These are phyloP conservation scores for Suillus lakei DNA, from an alignment of 768 basidiomycete species.

Conservation along the genomic window DNA sequence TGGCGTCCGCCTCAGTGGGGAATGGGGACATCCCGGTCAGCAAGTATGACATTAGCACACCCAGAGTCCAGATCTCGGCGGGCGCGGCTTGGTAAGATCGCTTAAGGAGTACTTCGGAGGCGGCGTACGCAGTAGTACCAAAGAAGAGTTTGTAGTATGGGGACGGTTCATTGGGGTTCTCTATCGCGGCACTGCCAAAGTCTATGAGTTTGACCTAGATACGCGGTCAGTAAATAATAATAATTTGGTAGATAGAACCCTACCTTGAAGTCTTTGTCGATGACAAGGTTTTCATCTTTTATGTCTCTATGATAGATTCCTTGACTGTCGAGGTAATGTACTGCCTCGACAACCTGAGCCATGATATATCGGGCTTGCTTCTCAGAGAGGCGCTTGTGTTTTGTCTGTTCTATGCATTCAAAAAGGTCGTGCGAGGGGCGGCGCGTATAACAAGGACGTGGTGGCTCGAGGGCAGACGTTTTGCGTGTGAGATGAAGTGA, in stretches of 20 bases:
- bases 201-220: slow-evolving; percentile 90
- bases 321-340: slow-evolving; percentile 76
- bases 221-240: slow-evolving; percentile 16
- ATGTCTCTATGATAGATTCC: slow-evolving; percentile 95
- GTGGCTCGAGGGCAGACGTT: slow-evolving; percentile 18
- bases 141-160: slow-evolving; percentile 83
- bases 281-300: slow-evolving; percentile 94
- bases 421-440: slow-evolving; percentile 91
- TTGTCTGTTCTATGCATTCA: slow-evolving; percentile 91
- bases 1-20: slow-evolving; percentile 82
- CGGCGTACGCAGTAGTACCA: slow-evolving; percentile 94
- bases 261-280: slow-evolving; percentile 75
- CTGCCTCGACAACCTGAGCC: slow-evolving; percentile 84
- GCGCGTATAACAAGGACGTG: slow-evolving; percentile 56
- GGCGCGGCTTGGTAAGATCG: slow-evolving; percentile 90
- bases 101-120: slow-evolving; percentile 91
- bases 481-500: slow-evolving; percentile 14
- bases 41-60: slow-evolving; percentile 92
- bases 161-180: slow-evolving; percentile 62
- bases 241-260: slow-evolving; percentile 15
- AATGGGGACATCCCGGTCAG: slow-evolving; percentile 94
- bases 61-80: slow-evolving; percentile 96
- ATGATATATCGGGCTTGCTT: slow-evolving; percentile 82
- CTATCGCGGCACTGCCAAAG: slow-evolving; percentile 88
- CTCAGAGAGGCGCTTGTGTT: slow-evolving; percentile 80